These are phyloP conservation scores for Globisporangium canariense DNA, from an alignment of 352 stramenopile genomes.

Conservation along the genomic window DNA sequence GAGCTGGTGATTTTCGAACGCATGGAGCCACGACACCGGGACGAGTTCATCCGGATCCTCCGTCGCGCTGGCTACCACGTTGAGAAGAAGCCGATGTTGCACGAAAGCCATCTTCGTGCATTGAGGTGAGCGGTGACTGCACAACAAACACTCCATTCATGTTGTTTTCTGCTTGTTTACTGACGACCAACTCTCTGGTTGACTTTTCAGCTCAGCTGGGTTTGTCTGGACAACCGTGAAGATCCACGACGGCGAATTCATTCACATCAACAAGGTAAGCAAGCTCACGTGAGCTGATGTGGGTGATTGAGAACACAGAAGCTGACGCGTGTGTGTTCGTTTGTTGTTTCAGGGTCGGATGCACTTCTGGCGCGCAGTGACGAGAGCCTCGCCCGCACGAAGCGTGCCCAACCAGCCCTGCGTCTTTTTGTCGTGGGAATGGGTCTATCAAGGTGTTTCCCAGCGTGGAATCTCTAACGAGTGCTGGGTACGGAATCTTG, in stretches of 20 bases:
- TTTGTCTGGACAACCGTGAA: constrained; percentile 78
- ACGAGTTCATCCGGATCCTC: constrained; percentile 63
- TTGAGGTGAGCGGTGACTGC: constrained; percentile 29
- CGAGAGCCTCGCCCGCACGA: constrained; percentile 32
- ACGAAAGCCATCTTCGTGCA: constrained; percentile 66
- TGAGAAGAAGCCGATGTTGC: constrained; percentile 64
- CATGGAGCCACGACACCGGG: constrained; percentile 54
- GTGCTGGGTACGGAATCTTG: constrained; percentile 47
- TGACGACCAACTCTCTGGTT: neutral
- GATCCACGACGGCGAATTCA: constrained; percentile 71
- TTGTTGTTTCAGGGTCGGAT: constrained; percentile 46
- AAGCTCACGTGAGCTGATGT: neutral
- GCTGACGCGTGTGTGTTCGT: neutral
- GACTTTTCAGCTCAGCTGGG: constrained; percentile 39
- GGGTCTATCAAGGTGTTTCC: constrained; percentile 82
- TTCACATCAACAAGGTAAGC: constrained; percentile 79
- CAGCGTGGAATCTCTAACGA: constrained; percentile 76
- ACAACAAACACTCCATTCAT: neutral
- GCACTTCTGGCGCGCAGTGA: constrained; percentile 82
- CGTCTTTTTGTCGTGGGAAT: constrained; percentile 83
- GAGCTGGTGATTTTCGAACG: constrained; percentile 86
- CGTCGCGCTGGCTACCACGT: constrained; percentile 55
- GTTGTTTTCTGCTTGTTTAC: neutral
- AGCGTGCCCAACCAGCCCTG: constrained; percentile 35
- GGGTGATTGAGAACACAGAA: neutral